A percentile compares a stretch with the other conserved stretches of the same genome.
These are phyloP conservation scores for Tylopilus sp. DNA, from an alignment of 768 basidiomycete species.

Conservation along the genomic window DNA sequence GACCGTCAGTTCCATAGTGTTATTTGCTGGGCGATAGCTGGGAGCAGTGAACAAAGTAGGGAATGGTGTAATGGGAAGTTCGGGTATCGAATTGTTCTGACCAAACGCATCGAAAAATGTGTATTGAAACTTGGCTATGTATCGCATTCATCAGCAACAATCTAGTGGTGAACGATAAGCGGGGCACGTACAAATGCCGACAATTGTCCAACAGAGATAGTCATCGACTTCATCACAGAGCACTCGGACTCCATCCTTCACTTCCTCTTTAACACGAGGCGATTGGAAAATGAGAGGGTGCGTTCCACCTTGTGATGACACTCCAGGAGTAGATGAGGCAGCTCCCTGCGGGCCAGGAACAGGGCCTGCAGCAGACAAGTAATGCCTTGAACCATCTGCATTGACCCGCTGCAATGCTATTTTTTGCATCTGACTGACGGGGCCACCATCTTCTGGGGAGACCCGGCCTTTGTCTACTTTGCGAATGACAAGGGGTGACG, in stretches of 20 bases:
- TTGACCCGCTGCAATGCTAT: constrained; percentile 86
- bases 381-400: constrained; percentile 79
- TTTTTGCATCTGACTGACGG: constrained; percentile 96
- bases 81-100: constrained; percentile 72
- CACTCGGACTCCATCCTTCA: constrained; percentile 70
- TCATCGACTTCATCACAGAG: constrained; percentile 92
- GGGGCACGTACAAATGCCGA: constrained; percentile 77
- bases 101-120: constrained; percentile 91
- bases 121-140: constrained; percentile 85
- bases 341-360: constrained; percentile 73
- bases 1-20: constrained; percentile 79
- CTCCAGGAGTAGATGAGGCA: constrained; percentile 68
- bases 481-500: constrained; percentile 81
- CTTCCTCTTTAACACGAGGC: constrained; percentile 77
- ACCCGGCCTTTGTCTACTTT: constrained; percentile 91
- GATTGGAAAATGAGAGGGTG: constrained; percentile 78
- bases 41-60: constrained; percentile 84
- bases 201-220: constrained; percentile 94
- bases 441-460: constrained; percentile 84
- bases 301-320: constrained; percentile 72
- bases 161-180: constrained; percentile 5
- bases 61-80: constrained; percentile 83
- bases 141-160: constrained; percentile 18
- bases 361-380: constrained; percentile 85
- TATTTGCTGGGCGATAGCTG: constrained; percentile 62